These are phyloP conservation scores for Trichoderma cornu-damae DNA, from an alignment of 2,329 filamentous ascomycete genomes.

Conservation along the genomic window DNA sequence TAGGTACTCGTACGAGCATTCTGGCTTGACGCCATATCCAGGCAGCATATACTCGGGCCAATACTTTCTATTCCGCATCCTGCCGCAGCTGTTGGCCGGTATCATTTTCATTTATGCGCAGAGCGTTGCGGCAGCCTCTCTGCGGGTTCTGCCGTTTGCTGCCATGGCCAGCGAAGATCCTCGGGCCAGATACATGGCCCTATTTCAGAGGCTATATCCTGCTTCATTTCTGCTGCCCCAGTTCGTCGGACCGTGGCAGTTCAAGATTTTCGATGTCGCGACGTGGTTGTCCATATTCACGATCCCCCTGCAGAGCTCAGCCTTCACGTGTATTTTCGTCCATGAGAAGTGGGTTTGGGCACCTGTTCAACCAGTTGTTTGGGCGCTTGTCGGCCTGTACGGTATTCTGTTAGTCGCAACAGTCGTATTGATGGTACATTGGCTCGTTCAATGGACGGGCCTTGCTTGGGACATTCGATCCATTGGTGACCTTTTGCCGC, in stretches of 20 bases:
- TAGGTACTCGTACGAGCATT: constrained; percentile 57
- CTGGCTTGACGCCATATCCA: constrained; percentile 63
- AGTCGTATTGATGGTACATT: constrained; percentile 53
- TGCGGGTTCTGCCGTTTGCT: constrained; percentile 71
- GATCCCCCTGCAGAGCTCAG: constrained; percentile 72
- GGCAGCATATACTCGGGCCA: constrained; percentile 61
- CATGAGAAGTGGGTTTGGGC: constrained; percentile 70
- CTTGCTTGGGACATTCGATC: constrained; percentile 81
- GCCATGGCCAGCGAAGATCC: constrained; percentile 64
- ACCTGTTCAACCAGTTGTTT: constrained; percentile 69
- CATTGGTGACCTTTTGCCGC: constrained; percentile 71
- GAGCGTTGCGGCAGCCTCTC: constrained; percentile 66
- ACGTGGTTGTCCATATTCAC: constrained; percentile 77
- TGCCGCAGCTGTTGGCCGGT: constrained; percentile 72
- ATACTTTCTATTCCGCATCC: constrained; percentile 82
- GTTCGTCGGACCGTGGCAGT: constrained; percentile 56
- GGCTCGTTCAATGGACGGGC: constrained; percentile 62
- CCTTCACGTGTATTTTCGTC: constrained; percentile 61
- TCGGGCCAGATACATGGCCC: constrained; percentile 54
- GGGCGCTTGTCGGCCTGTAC: constrained; percentile 73
- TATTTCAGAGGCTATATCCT: constrained; percentile 66
- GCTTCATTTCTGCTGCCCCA: constrained; percentile 60
- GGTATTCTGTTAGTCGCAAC: constrained; percentile 57
- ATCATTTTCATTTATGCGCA: constrained; percentile 72
- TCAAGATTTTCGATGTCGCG: constrained; percentile 60